Conservation (phyloP, 192 early-diverging fungal genomes). For the Phlyctochytrium arcticum region DNA sequence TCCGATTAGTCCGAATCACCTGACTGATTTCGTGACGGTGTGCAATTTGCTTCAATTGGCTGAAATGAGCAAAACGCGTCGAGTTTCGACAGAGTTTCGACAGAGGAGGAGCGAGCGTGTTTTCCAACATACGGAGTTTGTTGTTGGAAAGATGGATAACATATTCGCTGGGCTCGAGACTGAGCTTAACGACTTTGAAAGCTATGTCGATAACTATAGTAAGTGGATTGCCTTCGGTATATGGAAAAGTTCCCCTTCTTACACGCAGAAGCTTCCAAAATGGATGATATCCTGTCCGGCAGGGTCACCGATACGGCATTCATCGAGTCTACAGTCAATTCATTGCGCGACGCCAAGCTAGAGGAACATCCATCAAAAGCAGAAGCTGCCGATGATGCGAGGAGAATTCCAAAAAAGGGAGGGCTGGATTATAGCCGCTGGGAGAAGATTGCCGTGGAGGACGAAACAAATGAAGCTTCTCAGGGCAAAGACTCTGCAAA, state of each 20-base stretch:
- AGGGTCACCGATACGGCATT: background rate
- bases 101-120: too few species aligned
- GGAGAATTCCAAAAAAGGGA: background rate
- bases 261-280: conserved; percentile 3
- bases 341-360: background rate
- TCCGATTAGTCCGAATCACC: too few species aligned
- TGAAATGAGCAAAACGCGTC: too few species aligned
- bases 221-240: background rate
- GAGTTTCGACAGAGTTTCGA: too few species aligned
- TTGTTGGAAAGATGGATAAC: background rate
- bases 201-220: conserved; percentile 26
- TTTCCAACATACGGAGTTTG: too few species aligned
- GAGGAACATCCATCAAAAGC: background rate
- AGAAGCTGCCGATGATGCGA: background rate
- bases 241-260: background rate
- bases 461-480: background rate
- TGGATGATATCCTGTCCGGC: conserved; percentile 24
- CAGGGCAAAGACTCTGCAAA: too few species aligned
- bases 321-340: background rate
- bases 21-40: too few species aligned
- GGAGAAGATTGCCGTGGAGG: background rate
- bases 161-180: conserved; percentile 9
- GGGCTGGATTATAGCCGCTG: conserved; percentile 15
- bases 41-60: too few species aligned
- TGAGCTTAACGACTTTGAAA: conserved; percentile 20